These are phyloP conservation scores for Nemophila menziesii DNA, from an alignment of 257 asterid species.

Conservation along the genomic window DNA sequence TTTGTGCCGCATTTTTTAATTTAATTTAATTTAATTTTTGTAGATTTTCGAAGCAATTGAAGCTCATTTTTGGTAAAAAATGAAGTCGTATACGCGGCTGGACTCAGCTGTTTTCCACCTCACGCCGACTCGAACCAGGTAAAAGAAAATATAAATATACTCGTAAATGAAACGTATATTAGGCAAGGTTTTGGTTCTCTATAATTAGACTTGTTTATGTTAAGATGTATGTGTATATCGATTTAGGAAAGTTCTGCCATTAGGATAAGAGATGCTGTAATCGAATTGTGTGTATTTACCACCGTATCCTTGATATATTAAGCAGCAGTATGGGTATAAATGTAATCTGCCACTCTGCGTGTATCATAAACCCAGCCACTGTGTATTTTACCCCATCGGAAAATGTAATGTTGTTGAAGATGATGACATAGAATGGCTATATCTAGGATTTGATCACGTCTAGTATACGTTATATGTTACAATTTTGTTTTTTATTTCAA, in stretches of 20 bases:
- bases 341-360: too few relatives aligned
- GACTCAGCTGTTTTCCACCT: conserved; percentile 82
- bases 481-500: neutral
- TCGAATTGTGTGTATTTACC: neutral
- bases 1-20: conserved; percentile 1
- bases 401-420: neutral
- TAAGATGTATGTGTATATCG: neutral
- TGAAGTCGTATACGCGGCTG: conserved; percentile 67
- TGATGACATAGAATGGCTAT: neutral
- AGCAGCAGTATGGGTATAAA: too few relatives aligned
- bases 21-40: neutral
- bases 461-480: neutral
- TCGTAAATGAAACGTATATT: neutral
- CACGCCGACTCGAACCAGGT: conserved; percentile 96
- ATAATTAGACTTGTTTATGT: neutral
- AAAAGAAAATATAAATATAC: neutral
- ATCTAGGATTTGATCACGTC: neutral
- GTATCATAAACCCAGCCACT: neutral
- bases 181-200: neutral
- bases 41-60: conserved; percentile 15
- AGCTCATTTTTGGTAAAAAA: conserved; percentile 16
- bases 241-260: neutral
- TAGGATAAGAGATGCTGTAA: neutral
- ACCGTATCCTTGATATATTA: too few relatives aligned
- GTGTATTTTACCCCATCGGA: neutral